Conservation (phyloP, 805 yeast species). For the Tetrapisispora arboricola region DNA sequence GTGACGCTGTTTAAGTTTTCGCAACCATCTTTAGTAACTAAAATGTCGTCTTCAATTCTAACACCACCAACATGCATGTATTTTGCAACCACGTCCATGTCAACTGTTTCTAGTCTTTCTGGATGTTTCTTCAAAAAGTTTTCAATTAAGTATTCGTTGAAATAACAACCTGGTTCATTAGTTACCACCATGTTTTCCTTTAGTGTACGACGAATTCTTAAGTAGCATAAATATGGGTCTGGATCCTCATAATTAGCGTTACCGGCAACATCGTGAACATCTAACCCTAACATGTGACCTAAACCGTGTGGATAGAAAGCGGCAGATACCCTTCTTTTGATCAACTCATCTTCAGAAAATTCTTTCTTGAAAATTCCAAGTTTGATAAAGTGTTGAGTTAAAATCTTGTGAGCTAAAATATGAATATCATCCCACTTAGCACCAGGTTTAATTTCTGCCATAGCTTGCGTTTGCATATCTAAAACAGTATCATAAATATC, state of each 20-base stretch:
- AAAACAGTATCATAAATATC: constrained; percentile 70
- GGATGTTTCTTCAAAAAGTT: constrained; percentile 41
- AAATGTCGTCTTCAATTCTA: constrained; percentile 86
- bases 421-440: constrained; percentile 80
- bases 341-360: constrained; percentile 51
- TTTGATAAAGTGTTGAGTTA: constrained; percentile 58
- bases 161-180: constrained; percentile 91
- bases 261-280: constrained; percentile 95
- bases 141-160: constrained; percentile 70
- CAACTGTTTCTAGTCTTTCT: constrained; percentile 45
- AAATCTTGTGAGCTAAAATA: constrained; percentile 62
- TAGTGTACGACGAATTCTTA: constrained; percentile 70
- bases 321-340: constrained; percentile 57
- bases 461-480: constrained; percentile 70
- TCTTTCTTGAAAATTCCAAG: constrained; percentile 67
- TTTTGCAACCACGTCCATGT: constrained; percentile 54
- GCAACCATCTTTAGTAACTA: constrained; percentile 64
- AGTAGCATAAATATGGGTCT: constrained; percentile 62
- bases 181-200: constrained; percentile 78
- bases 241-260: constrained; percentile 75
- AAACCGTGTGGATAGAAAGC: constrained; percentile 92
- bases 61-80: constrained; percentile 95
- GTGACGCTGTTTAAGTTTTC: constrained; percentile 79
- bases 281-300: constrained; percentile 90
- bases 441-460: constrained; percentile 72